Percentiles rank a stretch among this genome's conserved stretches.
These are phyloP conservation scores for Podospora pseudoanserina DNA, from an alignment of 495 filamentous ascomycete genomes.

Conservation along the genomic window DNA sequence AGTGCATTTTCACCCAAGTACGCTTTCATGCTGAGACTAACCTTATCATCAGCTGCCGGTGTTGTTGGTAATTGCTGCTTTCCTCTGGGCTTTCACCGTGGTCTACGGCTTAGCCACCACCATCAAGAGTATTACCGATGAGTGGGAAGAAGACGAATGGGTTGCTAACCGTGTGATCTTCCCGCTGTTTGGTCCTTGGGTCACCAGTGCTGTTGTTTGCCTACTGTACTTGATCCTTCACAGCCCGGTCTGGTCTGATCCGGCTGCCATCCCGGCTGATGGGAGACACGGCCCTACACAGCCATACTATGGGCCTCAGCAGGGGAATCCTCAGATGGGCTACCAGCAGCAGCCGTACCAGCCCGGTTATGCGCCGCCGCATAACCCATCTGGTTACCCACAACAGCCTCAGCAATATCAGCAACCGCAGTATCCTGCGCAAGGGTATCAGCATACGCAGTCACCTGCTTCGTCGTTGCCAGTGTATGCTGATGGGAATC, in stretches of 20 bases:
- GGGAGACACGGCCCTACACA: background rate
- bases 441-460: background rate
- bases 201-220: conserved; percentile 5
- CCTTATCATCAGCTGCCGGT: background rate
- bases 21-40: background rate
- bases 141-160: background rate
- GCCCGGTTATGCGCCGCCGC: no score
- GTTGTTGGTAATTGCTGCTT: conserved; percentile 9
- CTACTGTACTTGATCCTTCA: conserved; percentile 14
- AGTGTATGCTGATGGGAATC: background rate
- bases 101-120: background rate
- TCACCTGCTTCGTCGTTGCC: background rate
- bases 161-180: conserved; percentile 4
- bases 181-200: conserved; percentile 12
- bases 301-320: background rate
- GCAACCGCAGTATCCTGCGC: no score
- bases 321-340: background rate
- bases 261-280: background rate
- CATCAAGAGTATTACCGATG: conserved; percentile 8
- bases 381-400: background rate
- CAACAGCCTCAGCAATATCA: background rate
- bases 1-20: background rate
- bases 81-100: conserved; percentile 18
- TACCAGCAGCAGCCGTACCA: background rate
- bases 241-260: conserved; percentile 12